Conservation (phyloP, 2,329 filamentous ascomycete species). For the Calycina marina region DNA sequence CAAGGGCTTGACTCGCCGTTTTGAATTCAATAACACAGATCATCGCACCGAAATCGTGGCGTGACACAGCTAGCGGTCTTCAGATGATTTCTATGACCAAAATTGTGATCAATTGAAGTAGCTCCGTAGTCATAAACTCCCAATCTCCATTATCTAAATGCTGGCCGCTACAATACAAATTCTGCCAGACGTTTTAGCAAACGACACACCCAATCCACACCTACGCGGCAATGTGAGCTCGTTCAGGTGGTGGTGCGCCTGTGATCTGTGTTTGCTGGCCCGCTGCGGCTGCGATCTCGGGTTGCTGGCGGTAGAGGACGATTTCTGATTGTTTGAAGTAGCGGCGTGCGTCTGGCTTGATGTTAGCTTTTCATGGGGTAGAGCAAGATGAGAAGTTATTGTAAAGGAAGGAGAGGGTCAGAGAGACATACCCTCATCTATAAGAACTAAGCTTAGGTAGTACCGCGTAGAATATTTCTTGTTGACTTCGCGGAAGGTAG, state of each 20-base stretch:
- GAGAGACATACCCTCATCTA: conserved; percentile 61
- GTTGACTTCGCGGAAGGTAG: conserved; percentile 98
- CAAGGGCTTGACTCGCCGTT: no score
- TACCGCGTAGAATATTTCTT: conserved; percentile 99
- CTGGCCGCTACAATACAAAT: conserved; percentile 16
- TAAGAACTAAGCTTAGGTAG: conserved; percentile 89
- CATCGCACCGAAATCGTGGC: no score
- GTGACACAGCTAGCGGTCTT: no score
- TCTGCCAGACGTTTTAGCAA: no score
- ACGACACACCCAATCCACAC: no score
- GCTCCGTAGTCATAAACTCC: no score
- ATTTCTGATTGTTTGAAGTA: conserved; percentile 99
- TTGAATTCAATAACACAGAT: no score
- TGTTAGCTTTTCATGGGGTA: background rate
- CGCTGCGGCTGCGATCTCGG: conserved; percentile 31
- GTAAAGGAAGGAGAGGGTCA: conserved; percentile 1
- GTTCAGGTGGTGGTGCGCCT: conserved; percentile 21
- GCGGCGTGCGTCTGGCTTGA: conserved; percentile 61
- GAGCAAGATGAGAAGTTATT: background rate
- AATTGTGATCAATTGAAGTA: no score
- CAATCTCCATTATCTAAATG: no score
- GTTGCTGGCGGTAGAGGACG: conserved; percentile 77
- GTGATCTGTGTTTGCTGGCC: conserved; percentile 23
- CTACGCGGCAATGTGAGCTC: conserved; percentile 7
- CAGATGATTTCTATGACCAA: no score